phyloP scores from a whole-genome alignment of 208 protist species.

The Crithidia bombi region DNA sequence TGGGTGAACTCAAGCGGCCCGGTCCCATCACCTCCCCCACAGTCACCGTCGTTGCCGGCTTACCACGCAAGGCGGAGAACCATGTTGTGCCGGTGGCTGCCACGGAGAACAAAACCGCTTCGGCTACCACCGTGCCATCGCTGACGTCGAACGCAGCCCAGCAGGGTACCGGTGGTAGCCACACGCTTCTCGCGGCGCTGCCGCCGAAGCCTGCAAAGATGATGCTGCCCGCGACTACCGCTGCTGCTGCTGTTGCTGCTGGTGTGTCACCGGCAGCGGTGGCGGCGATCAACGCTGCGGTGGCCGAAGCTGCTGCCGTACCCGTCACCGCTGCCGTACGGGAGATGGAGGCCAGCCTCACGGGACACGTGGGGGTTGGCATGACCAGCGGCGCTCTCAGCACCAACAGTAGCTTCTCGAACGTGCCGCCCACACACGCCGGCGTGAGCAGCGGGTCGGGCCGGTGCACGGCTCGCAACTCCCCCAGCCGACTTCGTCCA shows the following conservation, averaged over 20 bases:
- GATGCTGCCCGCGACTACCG: background rate
- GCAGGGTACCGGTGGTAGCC: background rate
- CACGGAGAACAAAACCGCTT: background rate
- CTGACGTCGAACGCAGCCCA: too few relatives aligned
- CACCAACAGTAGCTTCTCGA: constrained; percentile 3
- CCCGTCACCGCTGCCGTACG: constrained; percentile 6
- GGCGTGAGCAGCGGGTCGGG: background rate
- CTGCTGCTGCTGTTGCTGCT: background rate
- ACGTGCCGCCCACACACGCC: background rate
- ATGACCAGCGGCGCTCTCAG: constrained; percentile 1
- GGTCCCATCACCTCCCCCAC: too few relatives aligned
- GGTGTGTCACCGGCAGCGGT: background rate
- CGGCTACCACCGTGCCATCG: too few relatives aligned
- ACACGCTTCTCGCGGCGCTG: background rate
- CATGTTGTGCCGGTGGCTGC: background rate
- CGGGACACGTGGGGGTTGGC: background rate
- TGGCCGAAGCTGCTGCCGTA: background rate
- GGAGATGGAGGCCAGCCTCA: constrained; percentile 15
- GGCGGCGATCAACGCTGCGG: background rate
- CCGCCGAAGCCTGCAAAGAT: background rate
- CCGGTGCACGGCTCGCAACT: background rate
- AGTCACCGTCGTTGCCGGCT: too few relatives aligned
- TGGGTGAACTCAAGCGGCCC: background rate
- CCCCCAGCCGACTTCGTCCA: background rate
- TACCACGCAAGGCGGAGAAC: background rate